Conservation (phyloP, 169 alveolate genomes). For the Cryptosporidium viatorum region DNA sequence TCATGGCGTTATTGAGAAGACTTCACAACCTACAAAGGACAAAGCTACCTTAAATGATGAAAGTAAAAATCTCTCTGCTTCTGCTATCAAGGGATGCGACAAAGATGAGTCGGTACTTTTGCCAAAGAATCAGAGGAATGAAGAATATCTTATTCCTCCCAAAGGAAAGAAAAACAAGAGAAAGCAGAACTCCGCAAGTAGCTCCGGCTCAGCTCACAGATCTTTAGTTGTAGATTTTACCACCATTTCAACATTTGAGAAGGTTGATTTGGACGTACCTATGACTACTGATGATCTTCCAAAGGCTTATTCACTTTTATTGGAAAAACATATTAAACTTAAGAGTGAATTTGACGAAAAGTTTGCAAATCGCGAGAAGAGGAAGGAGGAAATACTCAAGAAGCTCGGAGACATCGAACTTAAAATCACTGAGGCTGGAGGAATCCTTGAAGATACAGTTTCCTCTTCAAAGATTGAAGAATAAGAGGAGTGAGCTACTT, state of each 20-base stretch:
- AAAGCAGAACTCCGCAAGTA: background rate
- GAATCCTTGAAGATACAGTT: constrained; percentile 24
- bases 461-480: constrained; percentile 24
- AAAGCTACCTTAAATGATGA: background rate
- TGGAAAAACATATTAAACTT: constrained; percentile 39
- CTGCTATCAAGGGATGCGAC: constrained; percentile 40
- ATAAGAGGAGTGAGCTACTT: constrained; percentile 9
- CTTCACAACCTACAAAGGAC: constrained; percentile 5
- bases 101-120: constrained; percentile 67
- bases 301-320: constrained; percentile 19
- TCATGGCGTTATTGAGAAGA: constrained; percentile 37
- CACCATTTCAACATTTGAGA: constrained; percentile 56
- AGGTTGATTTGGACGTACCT: constrained; percentile 70
- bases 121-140: constrained; percentile 70
- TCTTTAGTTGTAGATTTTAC: constrained; percentile 60
- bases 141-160: constrained; percentile 68
- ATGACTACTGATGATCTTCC: constrained; percentile 62
- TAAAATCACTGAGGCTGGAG: constrained; percentile 54
- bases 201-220: background rate
- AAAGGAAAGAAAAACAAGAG: constrained; percentile 48
- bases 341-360: constrained; percentile 57
- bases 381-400: constrained; percentile 61
- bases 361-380: constrained; percentile 68
- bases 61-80: background rate
- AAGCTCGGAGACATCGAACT: constrained; percentile 50